Conservation (phyloP, 139 green algal species). For the Ettlia oleoabundans region DNA sequence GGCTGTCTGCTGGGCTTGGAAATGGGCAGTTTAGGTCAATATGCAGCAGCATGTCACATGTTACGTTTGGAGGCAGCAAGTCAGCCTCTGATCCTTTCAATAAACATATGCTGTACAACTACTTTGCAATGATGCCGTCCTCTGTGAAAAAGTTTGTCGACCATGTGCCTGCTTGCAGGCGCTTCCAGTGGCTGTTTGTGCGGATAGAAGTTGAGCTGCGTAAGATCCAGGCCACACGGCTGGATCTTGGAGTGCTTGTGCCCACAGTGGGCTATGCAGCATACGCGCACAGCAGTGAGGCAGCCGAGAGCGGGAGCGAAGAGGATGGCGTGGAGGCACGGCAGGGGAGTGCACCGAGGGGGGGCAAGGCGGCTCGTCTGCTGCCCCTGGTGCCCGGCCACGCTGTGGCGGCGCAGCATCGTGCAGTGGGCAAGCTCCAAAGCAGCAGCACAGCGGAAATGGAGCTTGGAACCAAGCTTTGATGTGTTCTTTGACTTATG, state of each 20-base stretch:
- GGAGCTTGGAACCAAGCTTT: not conserved
- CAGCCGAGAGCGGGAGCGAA: not conserved
- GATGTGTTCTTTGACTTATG: no score
- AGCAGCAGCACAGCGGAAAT: not conserved
- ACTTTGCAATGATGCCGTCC: no score
- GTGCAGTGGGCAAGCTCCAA: not conserved
- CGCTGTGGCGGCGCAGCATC: not conserved
- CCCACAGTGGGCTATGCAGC: not conserved
- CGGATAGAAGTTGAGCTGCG: slow-evolving; percentile 89
- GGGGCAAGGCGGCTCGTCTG: not conserved
- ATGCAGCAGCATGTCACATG: not conserved
- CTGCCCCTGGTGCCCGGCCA: not conserved
- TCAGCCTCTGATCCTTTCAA: not conserved
- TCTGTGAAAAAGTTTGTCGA: no score
- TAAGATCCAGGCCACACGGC: slow-evolving; percentile 63
- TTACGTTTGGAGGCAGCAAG: not conserved
- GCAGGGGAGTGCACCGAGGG: no score
- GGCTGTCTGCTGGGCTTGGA: no score
- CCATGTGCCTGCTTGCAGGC: slow-evolving; percentile 48
- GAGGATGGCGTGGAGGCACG: not conserved
- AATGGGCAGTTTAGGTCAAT: not conserved
- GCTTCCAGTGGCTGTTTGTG: slow-evolving; percentile 93
- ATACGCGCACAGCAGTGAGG: slow-evolving; percentile 9
- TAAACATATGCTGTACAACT: no score
- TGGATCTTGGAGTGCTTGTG: slow-evolving; percentile 31